phyloP scores from a whole-genome alignment of 163 green algal species.

The Chlorella variabilis region DNA sequence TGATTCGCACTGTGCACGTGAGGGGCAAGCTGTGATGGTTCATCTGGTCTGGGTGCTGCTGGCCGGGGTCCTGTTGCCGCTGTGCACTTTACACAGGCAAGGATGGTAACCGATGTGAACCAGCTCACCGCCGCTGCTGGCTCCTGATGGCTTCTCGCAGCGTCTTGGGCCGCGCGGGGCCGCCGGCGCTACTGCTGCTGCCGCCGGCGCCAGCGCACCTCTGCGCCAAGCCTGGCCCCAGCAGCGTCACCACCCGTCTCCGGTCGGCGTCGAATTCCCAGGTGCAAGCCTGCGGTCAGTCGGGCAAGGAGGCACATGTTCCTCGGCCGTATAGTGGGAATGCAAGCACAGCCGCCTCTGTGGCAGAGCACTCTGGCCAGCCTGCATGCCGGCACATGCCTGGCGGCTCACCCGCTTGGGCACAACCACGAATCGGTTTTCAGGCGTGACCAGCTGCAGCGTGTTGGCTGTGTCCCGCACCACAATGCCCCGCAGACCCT shows the following conservation, averaged over 20 bases:
- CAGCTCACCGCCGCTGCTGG: background rate
- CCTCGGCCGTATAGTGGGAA: too few species aligned
- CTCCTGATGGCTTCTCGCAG: constrained; percentile 17
- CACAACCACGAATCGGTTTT: constrained; percentile 10
- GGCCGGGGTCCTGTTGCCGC: too few species aligned
- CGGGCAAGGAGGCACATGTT: too few species aligned
- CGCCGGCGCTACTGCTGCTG: background rate
- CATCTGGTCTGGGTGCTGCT: too few species aligned
- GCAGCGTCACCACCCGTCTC: constrained; percentile 28
- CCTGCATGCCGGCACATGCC: too few species aligned
- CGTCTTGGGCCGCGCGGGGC: background rate
- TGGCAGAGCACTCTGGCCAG: too few species aligned
- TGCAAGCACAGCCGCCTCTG: too few species aligned
- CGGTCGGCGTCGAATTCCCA: constrained; percentile 32
- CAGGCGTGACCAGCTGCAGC: constrained; percentile 26
- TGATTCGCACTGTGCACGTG: too few species aligned
- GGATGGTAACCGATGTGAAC: too few species aligned
- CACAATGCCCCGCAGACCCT: constrained; percentile 29
- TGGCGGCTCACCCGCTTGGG: constrained; percentile 19
- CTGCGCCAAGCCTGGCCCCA: constrained; percentile 11
- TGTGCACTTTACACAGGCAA: too few species aligned
- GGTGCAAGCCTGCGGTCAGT: constrained; percentile 22
- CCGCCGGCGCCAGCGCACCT: background rate
- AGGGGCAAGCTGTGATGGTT: too few species aligned
- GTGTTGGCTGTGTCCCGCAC: constrained; percentile 30